Conservation (phyloP, 1,284 basidiomycete species). For the Phenoliferia sp. region DNA sequence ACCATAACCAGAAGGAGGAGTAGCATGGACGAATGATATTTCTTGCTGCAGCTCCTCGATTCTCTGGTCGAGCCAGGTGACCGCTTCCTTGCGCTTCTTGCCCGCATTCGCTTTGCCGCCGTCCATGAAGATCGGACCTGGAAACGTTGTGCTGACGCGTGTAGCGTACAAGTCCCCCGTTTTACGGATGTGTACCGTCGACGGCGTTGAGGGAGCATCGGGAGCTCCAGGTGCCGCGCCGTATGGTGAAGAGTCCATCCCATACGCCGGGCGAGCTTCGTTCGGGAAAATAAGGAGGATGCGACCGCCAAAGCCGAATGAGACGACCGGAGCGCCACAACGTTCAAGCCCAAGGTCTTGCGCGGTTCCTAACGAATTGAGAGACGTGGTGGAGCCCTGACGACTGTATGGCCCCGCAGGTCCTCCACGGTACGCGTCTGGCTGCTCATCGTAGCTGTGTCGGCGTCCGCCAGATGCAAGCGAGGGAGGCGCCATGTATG, state of each 20-base stretch:
- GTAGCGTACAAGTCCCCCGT: slow-evolving; percentile 60
- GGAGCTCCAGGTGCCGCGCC: slow-evolving; percentile 65
- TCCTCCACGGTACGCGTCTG: slow-evolving; percentile 23
- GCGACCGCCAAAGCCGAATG: slow-evolving; percentile 85
- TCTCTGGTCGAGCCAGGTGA: slow-evolving; percentile 69
- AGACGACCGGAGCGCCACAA: slow-evolving; percentile 68
- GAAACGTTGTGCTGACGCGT: slow-evolving; percentile 50
- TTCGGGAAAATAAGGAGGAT: slow-evolving; percentile 76
- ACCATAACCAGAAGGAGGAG: slow-evolving; percentile 42
- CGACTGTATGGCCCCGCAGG: slow-evolving; percentile 9
- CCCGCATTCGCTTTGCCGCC: slow-evolving; percentile 51
- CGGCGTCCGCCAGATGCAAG: not conserved
- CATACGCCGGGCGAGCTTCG: slow-evolving; percentile 46
- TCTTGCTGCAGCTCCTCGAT: slow-evolving; percentile 70
- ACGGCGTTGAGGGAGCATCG: slow-evolving; percentile 42
- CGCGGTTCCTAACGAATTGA: slow-evolving; percentile 55
- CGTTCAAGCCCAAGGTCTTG: slow-evolving; percentile 54
- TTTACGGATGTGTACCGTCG: slow-evolving; percentile 60
- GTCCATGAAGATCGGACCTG: slow-evolving; percentile 80
- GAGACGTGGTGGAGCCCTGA: slow-evolving; percentile 33
- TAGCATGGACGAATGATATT: slow-evolving; percentile 54
- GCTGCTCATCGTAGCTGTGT: slow-evolving; percentile 2
- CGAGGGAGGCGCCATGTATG: not conserved
- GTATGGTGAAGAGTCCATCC: slow-evolving; percentile 54
- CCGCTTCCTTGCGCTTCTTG: slow-evolving; percentile 76